Conservation (phyloP, 129 eudicot genomes). For the Centrapalus pauciflorus region DNA sequence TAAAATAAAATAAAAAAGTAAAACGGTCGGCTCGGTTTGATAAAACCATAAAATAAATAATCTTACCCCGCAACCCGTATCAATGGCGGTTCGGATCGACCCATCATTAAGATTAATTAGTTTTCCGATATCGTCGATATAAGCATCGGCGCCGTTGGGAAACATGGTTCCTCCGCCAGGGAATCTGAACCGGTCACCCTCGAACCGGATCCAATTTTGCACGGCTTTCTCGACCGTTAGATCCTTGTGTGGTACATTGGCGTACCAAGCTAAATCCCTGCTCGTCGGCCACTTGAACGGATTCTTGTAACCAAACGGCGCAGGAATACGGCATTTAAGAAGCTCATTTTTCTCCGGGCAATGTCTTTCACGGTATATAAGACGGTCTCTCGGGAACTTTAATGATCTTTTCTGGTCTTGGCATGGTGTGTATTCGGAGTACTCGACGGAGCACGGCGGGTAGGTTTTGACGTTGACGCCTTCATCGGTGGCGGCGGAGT, state of each 20-base stretch:
- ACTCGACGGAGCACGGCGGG: conserved; percentile 56
- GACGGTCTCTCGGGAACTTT: conserved; percentile 45
- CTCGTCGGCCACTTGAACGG: conserved; percentile 94
- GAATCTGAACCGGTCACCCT: conserved; percentile 91
- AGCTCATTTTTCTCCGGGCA: conserved; percentile 66
- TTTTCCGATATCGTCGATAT: conserved; percentile 84
- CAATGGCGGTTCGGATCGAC: conserved; percentile 91
- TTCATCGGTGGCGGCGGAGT: conserved; percentile 34
- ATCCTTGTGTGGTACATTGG: conserved; percentile 88
- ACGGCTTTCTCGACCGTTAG: conserved; percentile 95
- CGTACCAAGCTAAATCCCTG: conserved; percentile 85
- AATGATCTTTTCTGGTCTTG: conserved; percentile 58
- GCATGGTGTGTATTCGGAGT: conserved; percentile 89
- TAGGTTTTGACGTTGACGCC: conserved; percentile 18
- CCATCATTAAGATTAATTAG: conserved; percentile 80
- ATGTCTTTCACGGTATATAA: conserved; percentile 81
- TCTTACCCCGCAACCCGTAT: conserved; percentile 98
- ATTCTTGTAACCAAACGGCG: conserved; percentile 75
- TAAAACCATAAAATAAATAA: not conserved
- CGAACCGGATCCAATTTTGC: conserved; percentile 93
- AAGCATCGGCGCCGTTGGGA: conserved; percentile 86
- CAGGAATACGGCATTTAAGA: conserved; percentile 81
- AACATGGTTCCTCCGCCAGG: conserved; percentile 99
- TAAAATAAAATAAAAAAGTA: not conserved
- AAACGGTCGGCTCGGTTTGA: not conserved